Evolutionary conservation across 169 alveolate species (phyloP).

Genomic region (Cryptosporidium bovis): DNA sequence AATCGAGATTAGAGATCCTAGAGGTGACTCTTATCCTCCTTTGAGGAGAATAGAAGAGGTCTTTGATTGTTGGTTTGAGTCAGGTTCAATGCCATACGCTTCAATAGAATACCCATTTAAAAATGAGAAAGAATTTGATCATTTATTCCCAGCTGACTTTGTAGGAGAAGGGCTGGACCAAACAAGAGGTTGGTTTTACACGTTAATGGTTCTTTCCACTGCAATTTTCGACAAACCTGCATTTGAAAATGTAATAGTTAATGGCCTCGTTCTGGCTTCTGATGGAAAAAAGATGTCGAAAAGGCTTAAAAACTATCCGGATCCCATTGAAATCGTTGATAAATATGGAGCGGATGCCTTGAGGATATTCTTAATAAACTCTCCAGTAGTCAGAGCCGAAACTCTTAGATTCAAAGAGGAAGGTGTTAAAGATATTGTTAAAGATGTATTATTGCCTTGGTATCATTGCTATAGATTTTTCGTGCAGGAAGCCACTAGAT

Average conservation of each 20-base stretch:
- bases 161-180: slow-evolving; percentile 99
- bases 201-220: slow-evolving; percentile 91
- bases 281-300: slow-evolving; percentile 99
- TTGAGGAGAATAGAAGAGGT: slow-evolving; percentile 88
- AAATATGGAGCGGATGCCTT: slow-evolving; percentile 95
- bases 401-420: slow-evolving; percentile 91
- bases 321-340: slow-evolving; percentile 91
- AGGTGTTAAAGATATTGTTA: slow-evolving; percentile 93
- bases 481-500: slow-evolving; percentile 94
- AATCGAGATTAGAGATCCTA: slow-evolving; percentile 95
- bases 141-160: slow-evolving; percentile 98
- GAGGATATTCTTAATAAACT: slow-evolving; percentile 93
- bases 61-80: slow-evolving; percentile 99
- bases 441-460: slow-evolving; percentile 98
- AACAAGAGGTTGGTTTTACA: slow-evolving; percentile 98
- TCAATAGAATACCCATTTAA: slow-evolving; percentile 97
- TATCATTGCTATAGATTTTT: slow-evolving; percentile 96
- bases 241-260: slow-evolving; percentile 94
- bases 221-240: slow-evolving; percentile 93
- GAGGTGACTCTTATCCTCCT: slow-evolving; percentile 92
- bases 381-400: slow-evolving; percentile 98
- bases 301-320: slow-evolving; percentile 96
- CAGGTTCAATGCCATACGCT: slow-evolving; percentile 99
- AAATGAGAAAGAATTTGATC: slow-evolving; percentile 86
- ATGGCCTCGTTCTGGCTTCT: slow-evolving; percentile 95